Percentiles rank a stretch among this genome's conserved stretches.
Conservation (phyloP, 1,139 yeast species). For the Lodderomyces margitis region DNA sequence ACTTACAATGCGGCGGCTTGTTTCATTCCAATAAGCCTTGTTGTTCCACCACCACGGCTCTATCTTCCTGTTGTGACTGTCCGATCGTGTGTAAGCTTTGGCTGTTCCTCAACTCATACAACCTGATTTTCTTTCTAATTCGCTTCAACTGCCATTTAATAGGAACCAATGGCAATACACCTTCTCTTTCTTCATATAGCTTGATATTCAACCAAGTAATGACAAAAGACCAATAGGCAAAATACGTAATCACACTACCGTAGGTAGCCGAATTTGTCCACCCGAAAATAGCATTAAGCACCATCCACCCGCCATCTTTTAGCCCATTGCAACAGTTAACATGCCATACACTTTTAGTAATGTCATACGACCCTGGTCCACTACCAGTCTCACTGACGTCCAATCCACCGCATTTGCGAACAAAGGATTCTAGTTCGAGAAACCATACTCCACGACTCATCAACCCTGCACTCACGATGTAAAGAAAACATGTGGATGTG, state of each 20-base stretch:
- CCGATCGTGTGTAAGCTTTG: slow-evolving; percentile 8
- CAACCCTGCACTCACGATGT: slow-evolving; percentile 45
- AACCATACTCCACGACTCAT: slow-evolving; percentile 79
- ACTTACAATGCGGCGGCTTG: neutral
- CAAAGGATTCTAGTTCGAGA: slow-evolving; percentile 69
- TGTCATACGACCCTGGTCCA: slow-evolving; percentile 94
- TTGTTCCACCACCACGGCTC: slow-evolving; percentile 9
- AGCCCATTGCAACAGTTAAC: slow-evolving; percentile 95
- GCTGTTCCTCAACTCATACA: slow-evolving; percentile 20
- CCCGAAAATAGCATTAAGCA: slow-evolving; percentile 86
- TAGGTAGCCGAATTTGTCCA: slow-evolving; percentile 97
- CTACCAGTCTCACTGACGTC: slow-evolving; percentile 88
- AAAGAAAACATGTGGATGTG: slow-evolving; percentile 41
- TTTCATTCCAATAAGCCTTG: slow-evolving; percentile 12
- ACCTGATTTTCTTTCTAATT: slow-evolving; percentile 47
- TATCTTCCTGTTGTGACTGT: slow-evolving; percentile 6
- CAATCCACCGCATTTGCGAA: slow-evolving; percentile 69
- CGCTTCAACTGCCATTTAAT: slow-evolving; percentile 56
- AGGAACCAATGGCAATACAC: slow-evolving; percentile 60
- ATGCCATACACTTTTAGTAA: slow-evolving; percentile 82
- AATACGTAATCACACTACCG: slow-evolving; percentile 82
- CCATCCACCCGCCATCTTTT: slow-evolving; percentile 90
- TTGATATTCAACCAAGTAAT: slow-evolving; percentile 50
- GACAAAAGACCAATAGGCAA: slow-evolving; percentile 70
- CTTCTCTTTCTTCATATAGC: slow-evolving; percentile 61